Conservation (phyloP, 495 filamentous ascomycete species). For the Penicillium paxilli region DNA sequence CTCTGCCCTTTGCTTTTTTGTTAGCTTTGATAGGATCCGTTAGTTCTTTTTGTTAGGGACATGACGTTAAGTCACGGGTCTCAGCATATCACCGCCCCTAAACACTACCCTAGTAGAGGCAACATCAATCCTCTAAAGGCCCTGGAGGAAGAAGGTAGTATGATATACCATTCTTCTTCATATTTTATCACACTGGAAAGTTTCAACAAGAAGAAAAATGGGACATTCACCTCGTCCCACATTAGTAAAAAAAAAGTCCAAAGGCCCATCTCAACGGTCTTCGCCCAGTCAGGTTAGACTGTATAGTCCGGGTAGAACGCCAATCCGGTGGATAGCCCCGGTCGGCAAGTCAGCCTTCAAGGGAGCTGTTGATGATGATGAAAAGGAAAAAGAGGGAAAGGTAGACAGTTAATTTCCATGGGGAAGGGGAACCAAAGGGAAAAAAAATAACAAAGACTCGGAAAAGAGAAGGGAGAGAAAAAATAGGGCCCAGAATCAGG, state of each 20-base stretch:
- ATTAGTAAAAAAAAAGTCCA: conserved; percentile 11
- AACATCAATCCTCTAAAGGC: too few species aligned
- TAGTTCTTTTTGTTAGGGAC: conserved; percentile 1
- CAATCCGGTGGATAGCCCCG: neutral
- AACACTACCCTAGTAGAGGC: too few species aligned
- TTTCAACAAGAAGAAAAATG: too few species aligned
- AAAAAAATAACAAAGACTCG: neutral
- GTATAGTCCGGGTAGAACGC: conserved; percentile 17
- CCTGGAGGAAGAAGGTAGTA: too few species aligned
- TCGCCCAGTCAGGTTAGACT: conserved; percentile 30
- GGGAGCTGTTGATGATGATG: neutral
- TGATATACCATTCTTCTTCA: neutral
- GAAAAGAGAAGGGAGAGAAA: conserved; percentile 4
- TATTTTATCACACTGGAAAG: neutral
- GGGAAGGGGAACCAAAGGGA: neutral
- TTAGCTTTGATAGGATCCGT: neutral
- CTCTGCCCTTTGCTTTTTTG: neutral
- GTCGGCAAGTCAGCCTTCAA: neutral
- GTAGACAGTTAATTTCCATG: neutral
- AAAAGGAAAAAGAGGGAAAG: conserved; percentile 5
- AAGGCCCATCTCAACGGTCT: conserved; percentile 35
- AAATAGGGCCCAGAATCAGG: conserved; percentile 17
- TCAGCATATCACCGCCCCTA: neutral
- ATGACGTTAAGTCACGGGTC: neutral
- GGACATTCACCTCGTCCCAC: neutral